Evolutionary conservation across 768 basidiomycete genomes (phyloP).

Genomic region (Xerocomus spinulosus): DNA sequence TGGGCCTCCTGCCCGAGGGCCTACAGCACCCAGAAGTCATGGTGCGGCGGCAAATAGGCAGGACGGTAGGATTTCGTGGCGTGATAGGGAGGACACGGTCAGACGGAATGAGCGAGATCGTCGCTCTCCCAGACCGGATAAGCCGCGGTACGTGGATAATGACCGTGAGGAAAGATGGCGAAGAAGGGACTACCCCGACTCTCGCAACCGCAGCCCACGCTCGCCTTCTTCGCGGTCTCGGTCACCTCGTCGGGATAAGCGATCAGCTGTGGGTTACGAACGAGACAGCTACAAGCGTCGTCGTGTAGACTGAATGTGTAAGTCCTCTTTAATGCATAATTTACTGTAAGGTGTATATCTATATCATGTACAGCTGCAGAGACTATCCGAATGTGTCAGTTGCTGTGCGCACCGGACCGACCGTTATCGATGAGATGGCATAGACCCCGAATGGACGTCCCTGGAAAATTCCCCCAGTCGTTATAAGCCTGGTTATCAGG

Average conservation of each 20-base stretch:
- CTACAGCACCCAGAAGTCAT: slow-evolving; percentile 24
- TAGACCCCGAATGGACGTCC: not conserved
- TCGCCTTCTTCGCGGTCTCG: slow-evolving; percentile 33
- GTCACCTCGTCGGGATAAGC: slow-evolving; percentile 28
- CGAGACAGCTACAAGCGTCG: slow-evolving; percentile 46
- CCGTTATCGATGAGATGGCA: slow-evolving; percentile 18
- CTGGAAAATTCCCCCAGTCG: not conserved
- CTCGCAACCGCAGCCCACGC: slow-evolving; percentile 18
- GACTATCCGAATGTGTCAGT: too few species aligned
- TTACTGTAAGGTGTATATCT: too few species aligned
- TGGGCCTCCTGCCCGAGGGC: slow-evolving; percentile 30
- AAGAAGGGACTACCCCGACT: slow-evolving; percentile 15
- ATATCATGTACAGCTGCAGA: too few species aligned
- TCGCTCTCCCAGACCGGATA: slow-evolving; percentile 21
- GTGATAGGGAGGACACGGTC: slow-evolving; percentile 21
- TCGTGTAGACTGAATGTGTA: slow-evolving; percentile 45
- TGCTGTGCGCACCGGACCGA: slow-evolving; percentile 4
- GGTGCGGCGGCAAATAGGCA: slow-evolving; percentile 30
- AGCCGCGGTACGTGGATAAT: slow-evolving; percentile 23
- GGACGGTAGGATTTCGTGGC: slow-evolving; percentile 37
- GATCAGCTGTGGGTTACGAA: slow-evolving; percentile 26
- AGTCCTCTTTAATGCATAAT: slow-evolving; percentile 9
- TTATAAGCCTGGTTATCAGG: slow-evolving; percentile 14
- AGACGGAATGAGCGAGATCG: slow-evolving; percentile 19
- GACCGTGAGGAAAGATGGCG: slow-evolving; percentile 17